These are phyloP conservation scores for Neurospora sp. DNA, from an alignment of 495 filamentous ascomycete species.

Conservation along the genomic window DNA sequence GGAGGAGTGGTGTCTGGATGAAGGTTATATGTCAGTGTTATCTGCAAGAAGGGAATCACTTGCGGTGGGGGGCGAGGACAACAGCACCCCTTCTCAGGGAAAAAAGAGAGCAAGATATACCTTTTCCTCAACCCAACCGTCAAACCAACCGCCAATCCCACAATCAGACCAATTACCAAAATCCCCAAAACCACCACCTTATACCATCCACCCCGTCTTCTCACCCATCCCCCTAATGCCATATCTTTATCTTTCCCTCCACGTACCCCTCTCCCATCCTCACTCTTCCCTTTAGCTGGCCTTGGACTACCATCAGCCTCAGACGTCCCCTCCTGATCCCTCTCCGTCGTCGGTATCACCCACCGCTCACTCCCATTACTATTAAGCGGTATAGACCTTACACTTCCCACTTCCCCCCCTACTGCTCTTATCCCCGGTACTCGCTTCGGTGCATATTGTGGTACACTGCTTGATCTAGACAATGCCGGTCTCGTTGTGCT, in stretches of 20 bases:
- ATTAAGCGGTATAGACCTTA: not conserved
- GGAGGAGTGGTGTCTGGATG: not conserved
- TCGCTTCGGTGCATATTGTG: not conserved
- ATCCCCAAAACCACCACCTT: slow-evolving; percentile 19
- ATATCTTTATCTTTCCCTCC: not conserved
- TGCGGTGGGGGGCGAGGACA: too few species aligned
- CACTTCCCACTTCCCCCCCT: not conserved
- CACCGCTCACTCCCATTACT: not conserved
- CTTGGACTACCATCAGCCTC: not conserved
- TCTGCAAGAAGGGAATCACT: too few species aligned
- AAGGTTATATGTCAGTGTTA: too few species aligned
- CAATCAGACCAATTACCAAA: slow-evolving; percentile 21
- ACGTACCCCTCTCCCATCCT: not conserved
- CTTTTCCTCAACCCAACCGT: slow-evolving; percentile 33
- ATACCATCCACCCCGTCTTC: slow-evolving; percentile 31
- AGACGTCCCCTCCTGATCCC: not conserved
- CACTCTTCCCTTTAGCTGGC: not conserved
- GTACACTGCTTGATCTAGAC: not conserved
- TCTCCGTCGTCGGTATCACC: not conserved
- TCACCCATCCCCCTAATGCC: not conserved
- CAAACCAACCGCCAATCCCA: slow-evolving; percentile 35
- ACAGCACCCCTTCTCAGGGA: not conserved
- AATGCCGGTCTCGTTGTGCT: not conserved
- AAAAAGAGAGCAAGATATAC: slow-evolving; percentile 1
- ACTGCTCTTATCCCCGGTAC: not conserved